These are phyloP conservation scores for Pseudophaeomoniella oleicola DNA, from an alignment of 2,329 filamentous ascomycete species.

Conservation along the genomic window DNA sequence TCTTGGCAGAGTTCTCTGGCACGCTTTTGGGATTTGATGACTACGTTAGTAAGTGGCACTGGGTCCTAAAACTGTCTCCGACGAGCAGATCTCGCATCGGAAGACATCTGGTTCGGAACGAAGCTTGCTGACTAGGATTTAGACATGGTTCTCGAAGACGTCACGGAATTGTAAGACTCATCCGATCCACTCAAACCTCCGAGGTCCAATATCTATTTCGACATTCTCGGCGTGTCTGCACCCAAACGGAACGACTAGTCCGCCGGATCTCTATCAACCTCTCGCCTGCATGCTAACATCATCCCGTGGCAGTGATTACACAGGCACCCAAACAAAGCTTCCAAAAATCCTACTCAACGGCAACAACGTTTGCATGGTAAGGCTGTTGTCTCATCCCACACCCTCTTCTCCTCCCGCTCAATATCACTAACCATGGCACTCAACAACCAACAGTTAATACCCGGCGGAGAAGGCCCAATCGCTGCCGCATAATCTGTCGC, in stretches of 20 bases:
- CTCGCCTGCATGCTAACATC: neutral
- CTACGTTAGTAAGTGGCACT: conserved; percentile 80
- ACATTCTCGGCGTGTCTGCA: too few relatives aligned
- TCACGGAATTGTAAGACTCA: conserved; percentile 73
- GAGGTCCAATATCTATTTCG: too few relatives aligned
- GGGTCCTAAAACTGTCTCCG: too few relatives aligned
- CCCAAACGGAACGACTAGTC: too few relatives aligned
- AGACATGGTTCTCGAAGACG: conserved; percentile 98
- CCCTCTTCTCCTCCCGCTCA: too few relatives aligned
- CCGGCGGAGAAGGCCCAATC: neutral
- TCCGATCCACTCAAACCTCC: neutral
- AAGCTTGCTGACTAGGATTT: conserved; percentile 2
- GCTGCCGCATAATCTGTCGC: too few relatives aligned
- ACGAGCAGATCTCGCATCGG: too few relatives aligned
- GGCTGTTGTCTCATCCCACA: too few relatives aligned
- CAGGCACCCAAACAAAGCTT: conserved; percentile 73
- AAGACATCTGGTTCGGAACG: conserved; percentile 1
- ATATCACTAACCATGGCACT: too few relatives aligned
- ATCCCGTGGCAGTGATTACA: conserved; percentile 61
- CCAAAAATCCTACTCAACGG: conserved; percentile 92
- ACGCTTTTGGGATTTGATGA: conserved; percentile 94
- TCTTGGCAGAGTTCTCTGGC: conserved; percentile 69
- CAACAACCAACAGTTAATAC: neutral
- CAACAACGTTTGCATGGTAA: conserved; percentile 99
- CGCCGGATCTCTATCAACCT: too few relatives aligned